Conservation (phyloP, 305 asterid species). For the Stenogyne calaminthoides region DNA sequence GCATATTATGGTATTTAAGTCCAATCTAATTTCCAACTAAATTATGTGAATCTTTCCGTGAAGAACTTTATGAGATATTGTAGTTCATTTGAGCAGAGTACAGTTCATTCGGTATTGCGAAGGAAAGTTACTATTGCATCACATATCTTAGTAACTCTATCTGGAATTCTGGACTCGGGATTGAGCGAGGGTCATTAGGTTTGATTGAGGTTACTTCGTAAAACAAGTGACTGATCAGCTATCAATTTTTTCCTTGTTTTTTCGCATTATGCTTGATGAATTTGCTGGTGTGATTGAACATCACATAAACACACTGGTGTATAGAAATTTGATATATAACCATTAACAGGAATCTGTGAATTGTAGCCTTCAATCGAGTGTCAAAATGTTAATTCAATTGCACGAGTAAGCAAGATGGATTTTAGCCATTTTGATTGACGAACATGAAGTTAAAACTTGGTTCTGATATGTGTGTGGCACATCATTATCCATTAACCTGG, state of each 20-base stretch:
- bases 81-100: neutral
- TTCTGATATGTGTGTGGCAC: neutral
- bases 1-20: slow-evolving; percentile 1
- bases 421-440: neutral
- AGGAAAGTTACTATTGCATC: neutral
- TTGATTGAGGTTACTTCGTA: neutral
- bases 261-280: neutral
- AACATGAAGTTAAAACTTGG: neutral
- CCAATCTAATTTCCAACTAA: neutral
- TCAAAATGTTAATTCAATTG: neutral
- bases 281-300: slow-evolving; percentile 16
- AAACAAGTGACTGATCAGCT: neutral
- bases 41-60: neutral
- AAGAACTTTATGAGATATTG: slow-evolving; percentile 12
- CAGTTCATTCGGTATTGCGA: neutral
- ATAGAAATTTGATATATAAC: neutral
- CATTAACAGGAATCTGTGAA: neutral
- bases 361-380: neutral
- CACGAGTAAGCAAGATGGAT: neutral
- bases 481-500: neutral
- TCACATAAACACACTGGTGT: slow-evolving; percentile 9
- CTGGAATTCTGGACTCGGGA: neutral
- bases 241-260: neutral
- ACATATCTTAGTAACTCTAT: neutral
- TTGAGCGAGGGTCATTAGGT: neutral